Percentiles rank a stretch among this genome's conserved stretches.
phyloP scores from a whole-genome alignment of 140 eudicot species.

The Senecio squalidus region DNA sequence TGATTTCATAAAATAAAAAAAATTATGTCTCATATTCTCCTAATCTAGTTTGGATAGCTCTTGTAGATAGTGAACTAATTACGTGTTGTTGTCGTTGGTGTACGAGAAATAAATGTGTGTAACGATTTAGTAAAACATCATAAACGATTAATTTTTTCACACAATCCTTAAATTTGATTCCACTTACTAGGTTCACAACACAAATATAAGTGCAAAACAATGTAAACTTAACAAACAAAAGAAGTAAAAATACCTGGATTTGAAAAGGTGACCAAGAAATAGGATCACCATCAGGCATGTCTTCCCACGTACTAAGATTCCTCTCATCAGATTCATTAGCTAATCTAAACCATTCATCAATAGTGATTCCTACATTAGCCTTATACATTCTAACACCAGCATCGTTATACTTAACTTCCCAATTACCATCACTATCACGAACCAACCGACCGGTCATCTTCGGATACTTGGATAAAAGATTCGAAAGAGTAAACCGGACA shows the following conservation, averaged over 20 bases:
- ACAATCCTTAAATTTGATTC: no score
- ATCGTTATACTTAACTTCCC: slow-evolving; percentile 54
- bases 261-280: slow-evolving; percentile 64
- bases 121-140: no score
- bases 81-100: no score
- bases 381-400: slow-evolving; percentile 58
- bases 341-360: slow-evolving; percentile 61
- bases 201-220: no score
- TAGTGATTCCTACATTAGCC: slow-evolving; percentile 37
- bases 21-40: no score
- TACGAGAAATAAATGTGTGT: no score
- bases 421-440: slow-evolving; percentile 30
- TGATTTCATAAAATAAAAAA: no score
- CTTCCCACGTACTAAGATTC: slow-evolving; percentile 50
- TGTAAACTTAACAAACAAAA: no score
- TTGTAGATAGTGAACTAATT: no score
- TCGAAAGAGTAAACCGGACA: slow-evolving; percentile 35
- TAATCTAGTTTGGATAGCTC: no score
- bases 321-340: slow-evolving; percentile 51
- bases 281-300: slow-evolving; percentile 53
- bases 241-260: slow-evolving; percentile 41
- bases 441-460: slow-evolving; percentile 53
- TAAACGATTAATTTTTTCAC: no score
- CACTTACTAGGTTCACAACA: no score
- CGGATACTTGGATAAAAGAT: slow-evolving; percentile 44